Base-by-base conservation (phyloP, 768 basidiomycete species). In the Boletus vinaceobasis region DNA sequence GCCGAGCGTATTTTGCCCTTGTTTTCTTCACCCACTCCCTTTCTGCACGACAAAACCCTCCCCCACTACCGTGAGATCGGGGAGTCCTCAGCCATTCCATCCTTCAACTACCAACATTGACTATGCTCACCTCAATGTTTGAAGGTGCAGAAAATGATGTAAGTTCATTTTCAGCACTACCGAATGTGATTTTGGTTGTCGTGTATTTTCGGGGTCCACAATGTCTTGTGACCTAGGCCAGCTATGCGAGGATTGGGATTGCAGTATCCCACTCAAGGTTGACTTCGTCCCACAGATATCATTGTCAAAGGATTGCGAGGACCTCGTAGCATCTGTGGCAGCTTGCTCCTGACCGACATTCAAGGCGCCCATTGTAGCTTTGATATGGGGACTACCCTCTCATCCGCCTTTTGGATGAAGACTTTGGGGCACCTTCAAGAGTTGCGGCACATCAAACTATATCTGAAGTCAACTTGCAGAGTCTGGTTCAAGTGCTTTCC, bases 1-100 rank as follows among this genome's bases (percentile, higher is more conserved):
- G 57, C 56, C 35, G 43, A 61, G 19, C 66, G 67, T 43, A 55
- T 76, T 45, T 51, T 75, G 11, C 53, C 62, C 8, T 49, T 50
- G 37, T 53, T 65, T 26, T 46, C 63, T 33, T 51, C 63, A 4
- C 55, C n/a, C n/a, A n/a, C n/a, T n/a, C n/a, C n/a, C n/a, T n/a
- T n/a, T n/a, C n/a, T n/a, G n/a, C n/a, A n/a, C n/a, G n/a, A n/a
- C n/a, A n/a, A n/a, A n/a, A n/a, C n/a, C n/a, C n/a, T n/a, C n/a
- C n/a, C n/a, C n/a, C n/a, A n/a, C n/a, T n/a, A n/a, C n/a, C n/a
- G n/a, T n/a, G n/a, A n/a, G n/a, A n/a, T n/a, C n/a, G n/a, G n/a
- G n/a, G n/a, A n/a, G n/a, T n/a, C n/a, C n/a, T n/a, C n/a, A n/a
- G n/a, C n/a, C n/a, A n/a, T n/a, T n/a, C n/a, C n/a, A n/a, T n/a